Base-by-base conservation (phyloP, 306 rosid genomes). In the Lathyrus tuberosus region DNA sequence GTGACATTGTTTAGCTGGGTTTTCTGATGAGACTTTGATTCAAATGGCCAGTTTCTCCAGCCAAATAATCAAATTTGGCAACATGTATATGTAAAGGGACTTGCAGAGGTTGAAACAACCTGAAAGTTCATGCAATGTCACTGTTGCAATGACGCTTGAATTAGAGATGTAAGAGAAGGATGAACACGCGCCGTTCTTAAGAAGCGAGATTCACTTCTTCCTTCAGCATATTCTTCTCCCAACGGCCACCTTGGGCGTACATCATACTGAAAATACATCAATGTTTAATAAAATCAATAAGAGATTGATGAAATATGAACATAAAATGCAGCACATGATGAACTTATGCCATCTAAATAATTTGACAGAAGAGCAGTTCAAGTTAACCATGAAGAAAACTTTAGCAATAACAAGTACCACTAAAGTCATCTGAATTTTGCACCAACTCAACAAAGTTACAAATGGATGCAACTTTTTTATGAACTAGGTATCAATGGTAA, bases 161-260 rank as follows among this genome's bases (percentile, higher is more conserved):
- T 82, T 51, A 88, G 57, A 41, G 97, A 93, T 14, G 97, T 90
- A 47, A 90, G 89, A 63, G 98, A 94, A 28, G 96, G 98, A 84
- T 94, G 98, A 61, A 94, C 49, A 7, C 98, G 87, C 5, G 97
- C 97, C 20, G 75, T 85, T 82, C 83, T 81, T 75, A 94, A 31
- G 22, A 96, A 94, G 64, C 97, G 97, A 48, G 96, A 86, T 67
- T 81, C 88, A 57, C 96, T 94, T 79, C 80, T 88, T 76, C 97
- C 98, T 75, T 81, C 92, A 0, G 86, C 87, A 54, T 85, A 81
- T 82, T 88, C 97, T 78, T 90, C 96, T 59, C 98, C 98, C 49
- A 94, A 54, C 0, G 98, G 98, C 98, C 98, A 94, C 77, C 97
- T 81, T 43, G 97, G 98, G 52, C 98, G 88, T 71, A 94, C 22